phyloP scores from a whole-genome alignment of 1,284 basidiomycete species.

The Ustilago trichophora region DNA sequence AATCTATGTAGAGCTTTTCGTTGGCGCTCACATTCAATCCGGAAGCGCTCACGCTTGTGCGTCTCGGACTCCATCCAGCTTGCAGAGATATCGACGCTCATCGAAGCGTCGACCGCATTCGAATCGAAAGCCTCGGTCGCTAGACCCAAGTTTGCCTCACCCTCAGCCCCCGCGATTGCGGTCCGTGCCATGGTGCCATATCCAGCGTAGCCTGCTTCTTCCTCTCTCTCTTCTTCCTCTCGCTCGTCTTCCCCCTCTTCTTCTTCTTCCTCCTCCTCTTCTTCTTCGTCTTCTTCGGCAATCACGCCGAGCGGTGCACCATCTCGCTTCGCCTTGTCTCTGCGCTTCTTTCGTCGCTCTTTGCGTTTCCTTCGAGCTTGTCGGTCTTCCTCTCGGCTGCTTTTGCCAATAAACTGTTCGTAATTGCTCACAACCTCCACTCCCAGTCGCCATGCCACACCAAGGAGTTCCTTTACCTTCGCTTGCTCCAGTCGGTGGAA shows the following conservation, averaged over 20 bases:
- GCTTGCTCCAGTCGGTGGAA: conserved; percentile 26
- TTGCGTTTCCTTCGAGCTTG: conserved; percentile 22
- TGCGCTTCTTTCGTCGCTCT: conserved; percentile 27
- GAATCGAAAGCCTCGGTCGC: conserved; percentile 8
- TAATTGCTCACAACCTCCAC: conserved; percentile 32
- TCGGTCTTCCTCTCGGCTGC: conserved; percentile 26
- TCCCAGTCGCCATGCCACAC: conserved; percentile 18
- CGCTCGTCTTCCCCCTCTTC: conserved; percentile 9
- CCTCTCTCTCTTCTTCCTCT: not conserved
- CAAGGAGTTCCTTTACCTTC: conserved; percentile 27
- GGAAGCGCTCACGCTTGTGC: conserved; percentile 29
- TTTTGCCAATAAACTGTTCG: conserved; percentile 28
- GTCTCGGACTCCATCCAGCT: conserved; percentile 29
- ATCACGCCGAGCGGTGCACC: conserved; percentile 36
- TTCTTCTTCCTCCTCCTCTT: conserved; percentile 32
- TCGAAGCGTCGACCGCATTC: conserved; percentile 23
- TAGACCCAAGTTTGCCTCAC: not conserved
- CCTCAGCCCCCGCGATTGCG: not conserved
- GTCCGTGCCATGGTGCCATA: not conserved
- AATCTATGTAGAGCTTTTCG: conserved; percentile 25
- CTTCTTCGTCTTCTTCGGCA: conserved; percentile 37
- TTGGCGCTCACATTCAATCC: conserved; percentile 26
- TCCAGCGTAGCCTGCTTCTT: not conserved
- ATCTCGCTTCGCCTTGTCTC: conserved; percentile 24
- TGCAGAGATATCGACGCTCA: conserved; percentile 23